Conservation (phyloP, 495 filamentous ascomycete genomes). For the Mycothermus thermophilus region DNA sequence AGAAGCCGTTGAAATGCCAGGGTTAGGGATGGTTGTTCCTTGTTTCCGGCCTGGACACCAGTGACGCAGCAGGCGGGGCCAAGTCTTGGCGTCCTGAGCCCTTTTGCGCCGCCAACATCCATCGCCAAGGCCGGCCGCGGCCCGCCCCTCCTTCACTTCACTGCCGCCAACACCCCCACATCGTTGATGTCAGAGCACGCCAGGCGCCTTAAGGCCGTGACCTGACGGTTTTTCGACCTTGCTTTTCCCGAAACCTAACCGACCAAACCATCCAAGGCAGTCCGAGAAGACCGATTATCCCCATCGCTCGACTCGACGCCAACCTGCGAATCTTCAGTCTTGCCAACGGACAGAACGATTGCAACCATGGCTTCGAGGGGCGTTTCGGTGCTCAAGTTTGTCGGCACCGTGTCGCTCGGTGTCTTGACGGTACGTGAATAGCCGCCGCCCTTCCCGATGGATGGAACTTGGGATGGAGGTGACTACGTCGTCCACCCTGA, state of each 20-base stretch:
- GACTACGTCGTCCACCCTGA: no score
- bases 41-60: neutral
- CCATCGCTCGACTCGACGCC: neutral
- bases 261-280: no score
- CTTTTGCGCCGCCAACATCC: no score
- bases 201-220: no score
- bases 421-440: conserved; percentile 60
- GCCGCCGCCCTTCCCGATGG: neutral
- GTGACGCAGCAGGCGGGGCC: conserved; percentile 4
- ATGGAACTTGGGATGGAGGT: neutral
- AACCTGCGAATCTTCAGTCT: conserved; percentile 2
- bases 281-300: no score
- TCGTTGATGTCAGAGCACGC: neutral
- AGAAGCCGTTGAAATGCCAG: no score
- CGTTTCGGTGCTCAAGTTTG: conserved; percentile 70
- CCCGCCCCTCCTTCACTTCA: neutral
- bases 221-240: no score
- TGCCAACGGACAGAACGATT: conserved; percentile 6
- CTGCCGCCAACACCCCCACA: neutral
- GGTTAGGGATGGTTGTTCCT: conserved; percentile 3
- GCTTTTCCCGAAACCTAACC: no score
- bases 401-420: conserved; percentile 75
- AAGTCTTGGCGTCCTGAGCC: neutral
- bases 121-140: conserved; percentile 2
- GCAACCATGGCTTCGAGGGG: conserved; percentile 51